A percentile compares a stretch with the other conserved stretches of the same genome.
Conservation (phyloP, 208 protist genomes). For the Borovskyia barvae region DNA sequence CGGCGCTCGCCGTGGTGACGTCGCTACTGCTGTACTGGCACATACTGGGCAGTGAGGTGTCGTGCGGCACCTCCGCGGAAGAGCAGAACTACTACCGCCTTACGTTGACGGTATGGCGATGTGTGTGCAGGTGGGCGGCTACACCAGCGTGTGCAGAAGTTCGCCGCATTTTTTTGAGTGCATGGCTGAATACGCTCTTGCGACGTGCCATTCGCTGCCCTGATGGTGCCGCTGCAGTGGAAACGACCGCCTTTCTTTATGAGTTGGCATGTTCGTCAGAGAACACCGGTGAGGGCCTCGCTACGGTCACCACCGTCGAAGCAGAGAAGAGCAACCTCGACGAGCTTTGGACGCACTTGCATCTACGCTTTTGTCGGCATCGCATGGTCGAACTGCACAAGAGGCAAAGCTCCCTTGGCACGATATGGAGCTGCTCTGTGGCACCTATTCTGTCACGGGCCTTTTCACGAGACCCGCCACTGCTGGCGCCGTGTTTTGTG, state of each 20-base stretch:
- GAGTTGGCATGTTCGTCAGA: too few relatives aligned
- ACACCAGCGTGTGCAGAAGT: background rate
- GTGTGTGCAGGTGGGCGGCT: slow-evolving; percentile 2
- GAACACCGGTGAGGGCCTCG: too few relatives aligned
- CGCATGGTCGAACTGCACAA: background rate
- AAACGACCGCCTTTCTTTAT: background rate
- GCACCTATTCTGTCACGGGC: slow-evolving; percentile 10
- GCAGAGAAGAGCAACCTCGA: background rate
- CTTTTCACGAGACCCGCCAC: slow-evolving; percentile 21
- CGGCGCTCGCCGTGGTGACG: slow-evolving; percentile 11
- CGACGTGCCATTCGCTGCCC: slow-evolving; percentile 8
- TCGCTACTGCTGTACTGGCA: slow-evolving; percentile 26
- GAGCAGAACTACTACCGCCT: background rate
- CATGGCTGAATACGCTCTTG: slow-evolving; percentile 18
- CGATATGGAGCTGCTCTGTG: slow-evolving; percentile 10
- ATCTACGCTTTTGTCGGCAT: slow-evolving; percentile 3
- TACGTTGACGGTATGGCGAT: slow-evolving; percentile 12
- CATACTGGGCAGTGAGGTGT: slow-evolving; percentile 4
- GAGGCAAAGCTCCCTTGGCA: background rate
- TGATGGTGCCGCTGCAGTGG: background rate
- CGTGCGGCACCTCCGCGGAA: background rate
- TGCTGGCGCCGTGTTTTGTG: slow-evolving; percentile 9
- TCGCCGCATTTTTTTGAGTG: background rate
- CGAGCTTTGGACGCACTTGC: slow-evolving; percentile 17
- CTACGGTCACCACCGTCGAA: too few relatives aligned